Conservation (phyloP, 768 basidiomycete genomes). For the Mycena leptocephala region DNA sequence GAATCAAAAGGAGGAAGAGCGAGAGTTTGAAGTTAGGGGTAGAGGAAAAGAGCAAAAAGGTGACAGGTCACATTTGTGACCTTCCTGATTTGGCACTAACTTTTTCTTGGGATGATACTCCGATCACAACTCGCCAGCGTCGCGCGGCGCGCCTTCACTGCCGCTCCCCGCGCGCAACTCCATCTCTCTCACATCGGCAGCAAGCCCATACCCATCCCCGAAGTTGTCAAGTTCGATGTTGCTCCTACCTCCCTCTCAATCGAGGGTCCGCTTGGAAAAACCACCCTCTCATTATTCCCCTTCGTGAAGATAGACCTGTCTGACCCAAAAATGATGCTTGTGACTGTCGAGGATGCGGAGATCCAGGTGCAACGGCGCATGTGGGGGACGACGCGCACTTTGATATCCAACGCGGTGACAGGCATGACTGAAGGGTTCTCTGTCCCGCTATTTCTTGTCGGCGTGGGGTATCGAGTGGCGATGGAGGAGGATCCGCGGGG, state of each 20-base stretch:
- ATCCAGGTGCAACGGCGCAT: constrained; percentile 74
- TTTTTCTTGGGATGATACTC: constrained; percentile 4
- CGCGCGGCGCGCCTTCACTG: constrained; percentile 14
- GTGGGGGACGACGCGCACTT: constrained; percentile 86
- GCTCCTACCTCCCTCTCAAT: constrained; percentile 33
- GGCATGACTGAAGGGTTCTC: constrained; percentile 94
- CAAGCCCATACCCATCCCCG: constrained; percentile 47
- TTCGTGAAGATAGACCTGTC: constrained; percentile 51
- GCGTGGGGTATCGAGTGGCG: constrained; percentile 93
- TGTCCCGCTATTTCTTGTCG: constrained; percentile 90
- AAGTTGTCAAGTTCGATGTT: constrained; percentile 26
- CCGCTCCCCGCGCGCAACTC: constrained; percentile 18
- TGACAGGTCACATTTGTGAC: neutral
- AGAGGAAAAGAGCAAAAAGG: no score
- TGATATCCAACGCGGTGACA: constrained; percentile 90
- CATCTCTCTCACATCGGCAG: constrained; percentile 55
- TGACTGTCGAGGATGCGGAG: constrained; percentile 82
- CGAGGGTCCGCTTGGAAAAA: constrained; percentile 31
- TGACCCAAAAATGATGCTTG: constrained; percentile 77
- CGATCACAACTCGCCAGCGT: constrained; percentile 12
- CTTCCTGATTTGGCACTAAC: neutral
- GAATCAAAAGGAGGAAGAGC: no score
- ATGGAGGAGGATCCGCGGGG: constrained; percentile 87
- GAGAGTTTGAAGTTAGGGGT: no score
- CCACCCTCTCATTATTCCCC: constrained; percentile 27